Percentiles rank a stretch among this genome's conserved stretches.
Evolutionary conservation across 352 stramenopile genomes (phyloP).

Genomic region (Phytophthora palmivora): DNA sequence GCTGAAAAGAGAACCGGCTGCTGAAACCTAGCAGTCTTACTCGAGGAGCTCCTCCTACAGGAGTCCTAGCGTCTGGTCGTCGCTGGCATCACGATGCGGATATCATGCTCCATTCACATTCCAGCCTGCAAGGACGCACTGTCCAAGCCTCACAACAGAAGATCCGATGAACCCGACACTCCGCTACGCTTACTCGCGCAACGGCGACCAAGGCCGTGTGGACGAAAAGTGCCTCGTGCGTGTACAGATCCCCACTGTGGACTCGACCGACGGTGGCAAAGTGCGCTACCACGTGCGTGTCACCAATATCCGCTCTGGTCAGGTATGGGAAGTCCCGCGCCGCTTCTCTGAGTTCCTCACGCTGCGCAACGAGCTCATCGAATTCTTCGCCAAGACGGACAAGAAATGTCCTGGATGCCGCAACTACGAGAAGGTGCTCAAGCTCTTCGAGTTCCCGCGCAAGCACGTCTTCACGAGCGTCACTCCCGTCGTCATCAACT

Average conservation of each 20-base stretch:
- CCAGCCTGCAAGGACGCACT: constrained; percentile 26
- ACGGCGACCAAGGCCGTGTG: constrained; percentile 62
- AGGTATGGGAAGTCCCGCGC: constrained; percentile 74
- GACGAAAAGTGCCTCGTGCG: constrained; percentile 79
- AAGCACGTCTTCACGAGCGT: constrained; percentile 88
- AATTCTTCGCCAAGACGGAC: constrained; percentile 58
- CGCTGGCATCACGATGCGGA: background rate
- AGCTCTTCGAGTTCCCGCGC: constrained; percentile 83
- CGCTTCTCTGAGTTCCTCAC: constrained; percentile 87
- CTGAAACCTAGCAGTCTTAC: constrained; percentile 20
- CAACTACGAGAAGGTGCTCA: constrained; percentile 86
- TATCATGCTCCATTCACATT: constrained; percentile 31
- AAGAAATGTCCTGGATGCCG: constrained; percentile 84
- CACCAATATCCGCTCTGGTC: constrained; percentile 67
- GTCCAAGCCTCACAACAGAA: constrained; percentile 11
- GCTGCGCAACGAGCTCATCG: constrained; percentile 75
- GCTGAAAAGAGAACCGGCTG: constrained; percentile 3
- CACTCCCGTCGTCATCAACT: constrained; percentile 77
- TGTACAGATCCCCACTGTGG: constrained; percentile 62
- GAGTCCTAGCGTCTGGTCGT: constrained; percentile 31
- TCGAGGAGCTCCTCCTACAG: constrained; percentile 28
- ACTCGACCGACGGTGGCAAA: constrained; percentile 49
- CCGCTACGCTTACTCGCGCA: constrained; percentile 86
- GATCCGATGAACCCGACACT: constrained; percentile 50
- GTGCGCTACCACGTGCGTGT: constrained; percentile 78